These are phyloP conservation scores for Pseudozyma thailandica DNA, from an alignment of 1,284 basidiomycete species.

Conservation along the genomic window DNA sequence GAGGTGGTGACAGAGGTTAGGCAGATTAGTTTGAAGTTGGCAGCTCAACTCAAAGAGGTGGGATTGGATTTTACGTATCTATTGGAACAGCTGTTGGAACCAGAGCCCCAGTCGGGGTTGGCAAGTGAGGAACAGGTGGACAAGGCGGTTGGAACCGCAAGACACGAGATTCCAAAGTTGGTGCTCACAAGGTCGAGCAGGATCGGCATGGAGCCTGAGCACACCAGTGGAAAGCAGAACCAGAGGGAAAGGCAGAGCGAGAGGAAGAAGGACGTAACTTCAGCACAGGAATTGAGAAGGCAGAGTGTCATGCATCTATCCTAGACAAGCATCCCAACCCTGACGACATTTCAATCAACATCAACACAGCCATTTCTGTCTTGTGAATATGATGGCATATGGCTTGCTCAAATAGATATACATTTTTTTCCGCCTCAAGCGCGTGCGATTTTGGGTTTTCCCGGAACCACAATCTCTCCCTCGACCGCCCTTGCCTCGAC, in stretches of 20 bases:
- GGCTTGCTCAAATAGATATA: too few relatives aligned
- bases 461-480: conserved; percentile 77
- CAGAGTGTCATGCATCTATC: conserved; percentile 43
- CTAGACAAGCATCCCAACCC: not conserved
- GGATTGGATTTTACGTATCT: conserved; percentile 41
- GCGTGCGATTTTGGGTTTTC: conserved; percentile 56
- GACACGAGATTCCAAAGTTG: conserved; percentile 8
- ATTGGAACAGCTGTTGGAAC: conserved; percentile 21
- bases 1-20: conserved; percentile 52
- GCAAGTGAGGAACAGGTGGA: conserved; percentile 5
- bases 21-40: conserved; percentile 55
- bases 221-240: not conserved
- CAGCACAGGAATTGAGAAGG: conserved; percentile 44
- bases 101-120: conserved; percentile 3
- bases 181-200: conserved; percentile 22
- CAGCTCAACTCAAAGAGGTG: conserved; percentile 32
- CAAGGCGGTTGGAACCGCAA: not conserved
- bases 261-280: conserved; percentile 3
- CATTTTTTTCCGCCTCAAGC: too few relatives aligned
- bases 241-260: too few relatives aligned
- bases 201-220: conserved; percentile 12
- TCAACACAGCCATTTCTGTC: too few relatives aligned
- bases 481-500: conserved; percentile 83
- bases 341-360: too few relatives aligned
- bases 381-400: too few relatives aligned